Conservation (phyloP, 2,329 filamentous ascomycete genomes). For the Talaromyces sp. region DNA sequence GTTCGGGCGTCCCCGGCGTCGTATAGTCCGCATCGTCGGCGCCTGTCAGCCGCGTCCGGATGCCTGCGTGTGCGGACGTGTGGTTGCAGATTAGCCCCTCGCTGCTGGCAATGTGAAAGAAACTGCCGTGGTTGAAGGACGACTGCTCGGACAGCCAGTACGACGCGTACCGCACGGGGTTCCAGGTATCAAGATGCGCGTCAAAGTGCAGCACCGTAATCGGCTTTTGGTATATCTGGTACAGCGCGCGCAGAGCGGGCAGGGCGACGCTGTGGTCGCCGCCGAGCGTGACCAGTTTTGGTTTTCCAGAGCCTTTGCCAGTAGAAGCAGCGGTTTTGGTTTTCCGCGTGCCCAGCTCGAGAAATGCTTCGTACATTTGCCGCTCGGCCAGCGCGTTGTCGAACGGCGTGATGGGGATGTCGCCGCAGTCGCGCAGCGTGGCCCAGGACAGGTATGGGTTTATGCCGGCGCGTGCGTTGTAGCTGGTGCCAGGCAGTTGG, state of each 20-base stretch:
- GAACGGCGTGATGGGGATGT: conserved; percentile 80
- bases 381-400: conserved; percentile 75
- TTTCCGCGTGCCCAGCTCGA: conserved; percentile 56
- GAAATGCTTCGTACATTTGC: conserved; percentile 80
- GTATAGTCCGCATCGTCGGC: conserved; percentile 63
- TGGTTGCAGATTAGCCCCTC: conserved; percentile 74
- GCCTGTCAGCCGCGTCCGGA: conserved; percentile 70
- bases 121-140: conserved; percentile 80
- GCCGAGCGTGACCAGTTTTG: conserved; percentile 63
- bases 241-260: conserved; percentile 63
- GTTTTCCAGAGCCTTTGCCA: too few species aligned
- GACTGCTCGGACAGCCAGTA: conserved; percentile 67
- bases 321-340: too few species aligned
- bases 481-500: conserved; percentile 73
- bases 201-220: conserved; percentile 73
- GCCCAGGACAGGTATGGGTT: conserved; percentile 83
- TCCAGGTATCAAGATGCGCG: conserved; percentile 79
- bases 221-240: conserved; percentile 56
- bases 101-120: conserved; percentile 83
- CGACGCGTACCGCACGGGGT: conserved; percentile 69
- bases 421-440: conserved; percentile 78
- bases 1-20: conserved; percentile 57
- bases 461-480: conserved; percentile 74
- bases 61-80: conserved; percentile 73
- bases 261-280: conserved; percentile 69